Percentiles rank a stretch among this genome's conserved stretches.
Evolutionary conservation across 257 asterid species (phyloP).

Genomic region (Solanum virginianum): DNA sequence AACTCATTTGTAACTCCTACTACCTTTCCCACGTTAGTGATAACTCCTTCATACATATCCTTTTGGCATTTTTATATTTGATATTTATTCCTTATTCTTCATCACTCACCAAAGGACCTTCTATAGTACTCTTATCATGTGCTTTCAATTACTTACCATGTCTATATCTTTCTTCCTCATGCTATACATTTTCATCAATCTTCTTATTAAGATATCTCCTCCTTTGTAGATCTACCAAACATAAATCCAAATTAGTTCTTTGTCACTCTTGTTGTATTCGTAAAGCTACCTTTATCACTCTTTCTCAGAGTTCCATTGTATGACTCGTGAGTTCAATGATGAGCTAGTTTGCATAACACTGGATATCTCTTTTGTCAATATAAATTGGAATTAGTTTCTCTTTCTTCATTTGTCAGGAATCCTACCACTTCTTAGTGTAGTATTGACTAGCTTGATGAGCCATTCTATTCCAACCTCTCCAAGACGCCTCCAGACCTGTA

Average conservation of each 20-base stretch:
- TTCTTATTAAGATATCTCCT: not conserved
- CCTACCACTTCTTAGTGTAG: not conserved
- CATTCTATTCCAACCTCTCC: not conserved
- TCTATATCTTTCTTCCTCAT: not conserved
- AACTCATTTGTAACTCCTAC: not conserved
- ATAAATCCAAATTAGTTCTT: not conserved
- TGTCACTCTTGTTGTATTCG: not conserved
- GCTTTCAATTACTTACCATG: not conserved
- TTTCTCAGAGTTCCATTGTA: not conserved
- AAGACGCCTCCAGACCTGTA: not conserved
- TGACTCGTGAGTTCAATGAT: not conserved
- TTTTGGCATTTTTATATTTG: not conserved
- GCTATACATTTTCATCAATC: not conserved
- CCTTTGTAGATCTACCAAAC: not conserved
- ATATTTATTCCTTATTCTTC: not conserved
- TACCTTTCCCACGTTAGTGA: not conserved
- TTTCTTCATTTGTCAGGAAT: not conserved
- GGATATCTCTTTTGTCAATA: not conserved
- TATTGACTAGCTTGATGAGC: not conserved
- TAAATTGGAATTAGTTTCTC: not conserved
- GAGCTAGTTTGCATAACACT: not conserved
- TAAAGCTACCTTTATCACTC: not conserved
- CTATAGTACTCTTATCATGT: not conserved
- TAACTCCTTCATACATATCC: not conserved
- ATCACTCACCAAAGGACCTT: not conserved